phyloP scores from a whole-genome alignment of 768 basidiomycete genomes.

The Tulasnella sp. region DNA sequence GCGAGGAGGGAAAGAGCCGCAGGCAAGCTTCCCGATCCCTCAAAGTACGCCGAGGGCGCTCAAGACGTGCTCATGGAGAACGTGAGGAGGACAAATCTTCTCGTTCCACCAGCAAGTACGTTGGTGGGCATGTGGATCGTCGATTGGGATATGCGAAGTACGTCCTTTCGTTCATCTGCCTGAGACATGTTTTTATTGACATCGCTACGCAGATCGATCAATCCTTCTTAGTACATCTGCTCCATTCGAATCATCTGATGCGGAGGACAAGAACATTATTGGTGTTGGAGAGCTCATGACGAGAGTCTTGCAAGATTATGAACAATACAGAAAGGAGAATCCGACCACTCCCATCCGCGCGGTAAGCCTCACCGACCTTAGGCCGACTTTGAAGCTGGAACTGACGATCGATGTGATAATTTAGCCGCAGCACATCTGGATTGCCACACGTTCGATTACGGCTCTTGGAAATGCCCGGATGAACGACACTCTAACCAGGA shows the following conservation, averaged over 20 bases:
- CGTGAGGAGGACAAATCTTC: conserved; percentile 20
- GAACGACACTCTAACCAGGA: conserved; percentile 21
- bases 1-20: conserved; percentile 10
- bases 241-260: conserved; percentile 20
- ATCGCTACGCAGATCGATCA: conserved; percentile 15
- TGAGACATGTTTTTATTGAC: not conserved
- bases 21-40: conserved; percentile 13
- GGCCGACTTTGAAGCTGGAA: not conserved
- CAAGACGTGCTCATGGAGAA: conserved; percentile 20
- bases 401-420: not conserved
- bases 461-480: conserved; percentile 16
- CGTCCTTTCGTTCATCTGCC: not conserved
- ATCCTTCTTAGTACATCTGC: conserved; percentile 19
- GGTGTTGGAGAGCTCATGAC: conserved; percentile 21
- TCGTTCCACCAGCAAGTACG: conserved; percentile 19
- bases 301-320: conserved; percentile 8
- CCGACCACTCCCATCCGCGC: not conserved
- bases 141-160: conserved; percentile 22
- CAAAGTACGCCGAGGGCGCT: conserved; percentile 13
- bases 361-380: not conserved
- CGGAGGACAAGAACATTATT: conserved; percentile 22
- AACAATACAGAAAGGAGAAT: not conserved
- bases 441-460: conserved; percentile 17
- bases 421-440: conserved; percentile 21
- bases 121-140: conserved; percentile 22